Evolutionary conservation across 2,329 filamentous ascomycete genomes (phyloP).

Genomic region (Penicillium sp.): DNA sequence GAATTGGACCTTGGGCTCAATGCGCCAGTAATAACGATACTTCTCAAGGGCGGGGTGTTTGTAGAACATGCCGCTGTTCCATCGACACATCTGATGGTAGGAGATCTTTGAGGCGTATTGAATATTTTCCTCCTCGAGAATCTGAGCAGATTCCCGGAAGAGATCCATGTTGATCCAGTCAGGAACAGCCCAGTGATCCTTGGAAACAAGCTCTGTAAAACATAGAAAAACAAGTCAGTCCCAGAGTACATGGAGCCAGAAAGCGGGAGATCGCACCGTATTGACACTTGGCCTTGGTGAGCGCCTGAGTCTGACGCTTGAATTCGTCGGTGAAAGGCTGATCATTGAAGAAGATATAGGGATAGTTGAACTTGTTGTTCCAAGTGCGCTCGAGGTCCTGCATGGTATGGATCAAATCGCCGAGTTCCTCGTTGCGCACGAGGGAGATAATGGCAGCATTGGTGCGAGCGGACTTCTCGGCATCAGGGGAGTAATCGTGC

Average conservation of each 20-base stretch:
- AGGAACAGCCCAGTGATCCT: constrained; percentile 90
- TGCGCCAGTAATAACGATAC: constrained; percentile 93
- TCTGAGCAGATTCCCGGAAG: constrained; percentile 77
- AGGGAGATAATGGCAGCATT: constrained; percentile 90
- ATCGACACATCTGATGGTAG: constrained; percentile 98
- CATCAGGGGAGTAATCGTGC: constrained; percentile 74
- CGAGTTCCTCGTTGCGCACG: constrained; percentile 86
- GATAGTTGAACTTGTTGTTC: constrained; percentile 99
- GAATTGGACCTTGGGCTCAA: constrained; percentile 98
- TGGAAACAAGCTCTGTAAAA: constrained; percentile 73
- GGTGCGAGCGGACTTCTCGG: constrained; percentile 74
- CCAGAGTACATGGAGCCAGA: neutral
- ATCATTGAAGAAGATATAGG: constrained; percentile 99
- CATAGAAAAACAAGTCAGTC: constrained; percentile 24
- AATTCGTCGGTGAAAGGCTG: constrained; percentile 91
- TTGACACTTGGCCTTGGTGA: constrained; percentile 81
- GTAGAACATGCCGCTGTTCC: constrained; percentile 98
- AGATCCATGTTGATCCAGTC: constrained; percentile 89
- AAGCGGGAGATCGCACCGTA: constrained; percentile 60
- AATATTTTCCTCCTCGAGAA: constrained; percentile 78
- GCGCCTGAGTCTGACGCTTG: constrained; percentile 73
- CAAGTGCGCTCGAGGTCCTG: constrained; percentile 86
- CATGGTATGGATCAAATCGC: constrained; percentile 85
- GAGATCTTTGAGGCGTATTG: constrained; percentile 87
- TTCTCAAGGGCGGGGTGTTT: constrained; percentile 84